Conservation (phyloP, 305 asterid species). For the Solanum hybrid region DNA sequence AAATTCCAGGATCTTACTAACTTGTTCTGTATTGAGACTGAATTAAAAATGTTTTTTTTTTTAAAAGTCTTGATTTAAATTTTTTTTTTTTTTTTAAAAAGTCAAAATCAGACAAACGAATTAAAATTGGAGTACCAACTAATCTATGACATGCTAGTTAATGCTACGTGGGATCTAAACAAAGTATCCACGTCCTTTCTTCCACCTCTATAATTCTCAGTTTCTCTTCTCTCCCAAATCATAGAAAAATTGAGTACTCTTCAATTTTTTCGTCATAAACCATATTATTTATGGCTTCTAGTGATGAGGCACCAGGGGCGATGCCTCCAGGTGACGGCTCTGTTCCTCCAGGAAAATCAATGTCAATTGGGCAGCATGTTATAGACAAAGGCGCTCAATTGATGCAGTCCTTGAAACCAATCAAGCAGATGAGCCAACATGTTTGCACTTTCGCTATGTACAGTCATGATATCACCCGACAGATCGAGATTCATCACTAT, state of each 20-base stretch:
- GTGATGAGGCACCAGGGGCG: slow-evolving; percentile 31
- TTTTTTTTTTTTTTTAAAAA: no score
- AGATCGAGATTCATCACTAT: slow-evolving; percentile 62
- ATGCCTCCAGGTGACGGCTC: slow-evolving; percentile 60
- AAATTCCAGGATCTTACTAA: neutral
- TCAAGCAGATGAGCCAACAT: slow-evolving; percentile 59
- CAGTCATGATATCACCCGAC: slow-evolving; percentile 69
- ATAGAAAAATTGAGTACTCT: neutral
- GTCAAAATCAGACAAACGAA: no score
- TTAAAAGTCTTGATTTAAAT: no score
- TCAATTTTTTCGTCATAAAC: neutral
- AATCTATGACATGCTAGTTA: neutral
- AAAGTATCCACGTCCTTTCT: slow-evolving; percentile 15
- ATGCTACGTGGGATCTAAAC: slow-evolving; percentile 27
- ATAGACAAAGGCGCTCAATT: slow-evolving; percentile 65
- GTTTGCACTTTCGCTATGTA: slow-evolving; percentile 72
- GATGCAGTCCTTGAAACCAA: slow-evolving; percentile 57
- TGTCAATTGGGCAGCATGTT: slow-evolving; percentile 40
- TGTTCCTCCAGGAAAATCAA: slow-evolving; percentile 60
- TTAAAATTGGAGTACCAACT: neutral
- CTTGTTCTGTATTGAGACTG: neutral
- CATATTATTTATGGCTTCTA: slow-evolving; percentile 43
- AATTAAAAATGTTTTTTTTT: neutral
- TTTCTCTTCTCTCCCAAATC: neutral
- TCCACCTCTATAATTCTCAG: neutral